These are phyloP conservation scores for Ascoidea asiatica DNA, from an alignment of 805 yeast genomes.

Conservation along the genomic window DNA sequence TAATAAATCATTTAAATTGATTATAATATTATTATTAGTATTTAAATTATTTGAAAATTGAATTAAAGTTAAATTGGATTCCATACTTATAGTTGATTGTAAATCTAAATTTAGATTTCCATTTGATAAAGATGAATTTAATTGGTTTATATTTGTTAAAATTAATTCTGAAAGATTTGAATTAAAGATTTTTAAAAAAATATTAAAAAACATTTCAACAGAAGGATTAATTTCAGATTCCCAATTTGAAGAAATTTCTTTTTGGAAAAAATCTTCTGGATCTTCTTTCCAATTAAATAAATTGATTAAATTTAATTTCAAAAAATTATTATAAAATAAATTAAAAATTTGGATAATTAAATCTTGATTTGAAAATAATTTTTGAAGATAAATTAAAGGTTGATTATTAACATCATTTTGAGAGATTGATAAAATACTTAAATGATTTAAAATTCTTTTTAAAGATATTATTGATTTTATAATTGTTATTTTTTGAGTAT, in stretches of 20 bases:
- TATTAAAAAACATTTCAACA: constrained; percentile 75
- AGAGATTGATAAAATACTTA: neutral
- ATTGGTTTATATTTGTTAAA: too few relatives aligned
- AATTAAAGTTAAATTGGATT: constrained; percentile 71
- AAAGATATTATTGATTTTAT: constrained; percentile 21
- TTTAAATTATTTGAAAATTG: constrained; percentile 60
- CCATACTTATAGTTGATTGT: constrained; percentile 61
- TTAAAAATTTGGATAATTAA: constrained; percentile 48
- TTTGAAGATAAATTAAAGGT: constrained; percentile 51
- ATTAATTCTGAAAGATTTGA: constrained; percentile 40
- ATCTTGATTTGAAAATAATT: constrained; percentile 44
- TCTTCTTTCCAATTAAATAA: constrained; percentile 71
- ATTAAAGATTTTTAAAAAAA: constrained; percentile 51
- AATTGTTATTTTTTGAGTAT: constrained; percentile 64
- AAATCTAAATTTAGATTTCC: too few relatives aligned
- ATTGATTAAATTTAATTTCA: constrained; percentile 62
- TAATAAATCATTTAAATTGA: constrained; percentile 57
- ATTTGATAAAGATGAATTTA: too few relatives aligned
- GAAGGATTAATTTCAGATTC: constrained; percentile 80
- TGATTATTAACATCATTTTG: constrained; percentile 10
- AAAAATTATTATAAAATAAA: constrained; percentile 57
- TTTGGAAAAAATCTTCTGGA: constrained; percentile 90
- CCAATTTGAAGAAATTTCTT: constrained; percentile 63
- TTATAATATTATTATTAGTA: too few relatives aligned
- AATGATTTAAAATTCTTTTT: neutral